These are phyloP conservation scores for Euphorbia celastroides DNA, from an alignment of 441 rosid species.

Conservation along the genomic window DNA sequence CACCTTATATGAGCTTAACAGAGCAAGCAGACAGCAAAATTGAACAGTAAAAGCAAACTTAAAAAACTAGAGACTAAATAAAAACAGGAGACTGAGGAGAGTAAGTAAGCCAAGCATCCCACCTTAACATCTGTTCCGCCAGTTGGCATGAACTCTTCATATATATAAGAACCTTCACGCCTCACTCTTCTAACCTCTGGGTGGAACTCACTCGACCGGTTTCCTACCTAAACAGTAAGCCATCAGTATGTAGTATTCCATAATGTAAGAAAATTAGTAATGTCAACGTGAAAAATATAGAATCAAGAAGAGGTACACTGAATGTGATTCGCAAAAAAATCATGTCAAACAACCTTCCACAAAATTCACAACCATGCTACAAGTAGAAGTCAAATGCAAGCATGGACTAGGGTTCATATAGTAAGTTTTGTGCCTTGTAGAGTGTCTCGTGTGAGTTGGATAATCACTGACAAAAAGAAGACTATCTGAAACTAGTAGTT, in stretches of 20 bases:
- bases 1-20: neutral
- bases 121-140: constrained; percentile 99
- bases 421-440: too few relatives aligned
- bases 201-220: constrained; percentile 96
- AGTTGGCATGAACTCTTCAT: constrained; percentile 99
- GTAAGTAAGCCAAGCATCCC: constrained; percentile 9
- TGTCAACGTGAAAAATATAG: neutral
- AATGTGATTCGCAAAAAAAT: constrained; percentile 3
- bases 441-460: neutral
- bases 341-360: neutral
- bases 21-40: neutral
- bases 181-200: constrained; percentile 98
- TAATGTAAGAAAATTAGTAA: neutral
- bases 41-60: neutral
- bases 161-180: constrained; percentile 97
- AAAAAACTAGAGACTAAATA: neutral
- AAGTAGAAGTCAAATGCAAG: neutral
- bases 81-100: neutral
- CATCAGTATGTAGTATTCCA: constrained; percentile 3
- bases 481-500: neutral
- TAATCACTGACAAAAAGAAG: neutral
- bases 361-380: constrained; percentile 5
- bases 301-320: constrained; percentile 6
- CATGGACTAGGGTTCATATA: neutral
- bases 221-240: constrained; percentile 63